Percentiles rank a stretch among this genome's conserved stretches.
Evolutionary conservation across 306 rosid species (phyloP).

Genomic region (Casuarina equisetifolia): DNA sequence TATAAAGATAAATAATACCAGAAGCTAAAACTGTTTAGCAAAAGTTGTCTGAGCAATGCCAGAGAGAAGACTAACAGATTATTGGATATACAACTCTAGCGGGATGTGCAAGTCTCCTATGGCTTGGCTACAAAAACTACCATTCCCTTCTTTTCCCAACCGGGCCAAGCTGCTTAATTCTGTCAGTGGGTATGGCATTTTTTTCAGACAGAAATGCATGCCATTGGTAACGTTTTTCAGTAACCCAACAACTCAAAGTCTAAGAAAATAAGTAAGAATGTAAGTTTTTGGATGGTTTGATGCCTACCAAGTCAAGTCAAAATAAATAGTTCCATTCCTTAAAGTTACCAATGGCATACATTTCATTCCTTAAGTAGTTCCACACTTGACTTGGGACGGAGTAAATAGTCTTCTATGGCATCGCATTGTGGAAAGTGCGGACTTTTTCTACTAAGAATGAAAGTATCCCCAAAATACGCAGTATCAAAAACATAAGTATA

Average conservation of each 20-base stretch:
- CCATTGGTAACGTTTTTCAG: neutral
- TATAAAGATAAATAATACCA: neutral
- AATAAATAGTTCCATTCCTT: neutral
- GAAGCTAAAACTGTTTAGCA: neutral
- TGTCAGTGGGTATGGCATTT: neutral
- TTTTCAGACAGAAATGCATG: neutral
- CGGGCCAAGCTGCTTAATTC: neutral
- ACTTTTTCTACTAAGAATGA: neutral
- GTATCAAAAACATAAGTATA: neutral
- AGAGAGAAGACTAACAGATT: neutral
- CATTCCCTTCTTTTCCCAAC: too few species aligned
- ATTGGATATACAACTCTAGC: neutral
- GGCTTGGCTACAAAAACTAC: too few species aligned
- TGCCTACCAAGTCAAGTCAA: neutral
- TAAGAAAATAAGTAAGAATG: neutral
- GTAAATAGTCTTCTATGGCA: neutral
- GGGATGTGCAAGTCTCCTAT: neutral
- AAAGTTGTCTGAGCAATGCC: neutral
- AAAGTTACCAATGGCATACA: too few species aligned
- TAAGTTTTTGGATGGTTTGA: neutral
- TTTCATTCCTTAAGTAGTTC: neutral
- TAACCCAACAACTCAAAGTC: neutral
- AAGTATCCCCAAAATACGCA: neutral
- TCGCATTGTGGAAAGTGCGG: slow-evolving; percentile 15
- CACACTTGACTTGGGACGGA: neutral